Evolutionary conservation across 805 yeast genomes (phyloP).

Genomic region (Candida vartiovaarae): DNA sequence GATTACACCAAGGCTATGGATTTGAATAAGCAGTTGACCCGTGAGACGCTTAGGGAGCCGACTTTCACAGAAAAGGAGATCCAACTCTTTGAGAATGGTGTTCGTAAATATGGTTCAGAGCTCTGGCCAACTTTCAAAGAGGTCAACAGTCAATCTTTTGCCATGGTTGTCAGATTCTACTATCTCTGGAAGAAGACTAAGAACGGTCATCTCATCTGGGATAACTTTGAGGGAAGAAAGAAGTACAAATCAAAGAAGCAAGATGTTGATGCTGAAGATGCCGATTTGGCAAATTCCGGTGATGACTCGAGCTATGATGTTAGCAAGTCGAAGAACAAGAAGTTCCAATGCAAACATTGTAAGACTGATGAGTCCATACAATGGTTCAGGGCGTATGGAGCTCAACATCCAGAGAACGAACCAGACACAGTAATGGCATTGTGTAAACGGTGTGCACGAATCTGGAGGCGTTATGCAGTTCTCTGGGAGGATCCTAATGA

Average conservation of each 20-base stretch:
- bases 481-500: constrained; percentile 78
- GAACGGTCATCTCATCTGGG: constrained; percentile 75
- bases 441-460: constrained; percentile 78
- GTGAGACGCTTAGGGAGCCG: constrained; percentile 67
- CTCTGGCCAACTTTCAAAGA: constrained; percentile 62
- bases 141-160: constrained; percentile 65
- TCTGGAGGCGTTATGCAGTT: constrained; percentile 89
- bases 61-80: constrained; percentile 61
- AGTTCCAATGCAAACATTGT: constrained; percentile 70
- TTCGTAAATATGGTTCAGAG: constrained; percentile 68
- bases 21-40: constrained; percentile 40
- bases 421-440: constrained; percentile 45
- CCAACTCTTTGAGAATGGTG: constrained; percentile 65
- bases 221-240: constrained; percentile 66
- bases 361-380: constrained; percentile 42
- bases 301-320: constrained; percentile 70
- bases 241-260: constrained; percentile 39
- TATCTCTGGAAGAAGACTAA: constrained; percentile 89
- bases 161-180: constrained; percentile 80
- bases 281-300: constrained; percentile 29
- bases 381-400: constrained; percentile 73
- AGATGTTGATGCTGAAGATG: constrained; percentile 16
- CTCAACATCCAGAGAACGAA: constrained; percentile 28
- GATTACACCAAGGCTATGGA: constrained; percentile 43
- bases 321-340: constrained; percentile 35